phyloP scores from a whole-genome alignment of 495 filamentous ascomycete genomes.

The Xylaria flabelliformis region DNA sequence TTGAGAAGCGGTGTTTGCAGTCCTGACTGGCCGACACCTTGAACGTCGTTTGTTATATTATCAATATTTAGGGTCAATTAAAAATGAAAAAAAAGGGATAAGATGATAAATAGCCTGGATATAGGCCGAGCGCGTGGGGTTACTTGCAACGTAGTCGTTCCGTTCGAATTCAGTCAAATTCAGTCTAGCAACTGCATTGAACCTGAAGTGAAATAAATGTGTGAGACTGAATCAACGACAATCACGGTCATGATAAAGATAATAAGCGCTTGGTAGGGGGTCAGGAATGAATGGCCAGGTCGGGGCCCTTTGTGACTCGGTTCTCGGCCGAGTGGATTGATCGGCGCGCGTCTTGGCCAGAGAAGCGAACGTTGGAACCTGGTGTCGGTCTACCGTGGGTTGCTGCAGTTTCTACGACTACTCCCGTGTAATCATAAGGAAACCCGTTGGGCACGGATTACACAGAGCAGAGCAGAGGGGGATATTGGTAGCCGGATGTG shows the following conservation, averaged over 20 bases:
- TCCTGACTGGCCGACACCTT: background rate
- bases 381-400: background rate
- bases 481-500: background rate
- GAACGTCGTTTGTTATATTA: background rate
- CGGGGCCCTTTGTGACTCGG: slow-evolving; percentile 12
- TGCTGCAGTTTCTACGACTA: slow-evolving; percentile 13
- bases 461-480: slow-evolving; percentile 1
- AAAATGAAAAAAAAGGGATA: background rate
- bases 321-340: slow-evolving; percentile 28
- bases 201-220: background rate
- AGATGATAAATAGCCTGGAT: background rate
- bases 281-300: slow-evolving; percentile 11
- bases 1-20: slow-evolving; percentile 1
- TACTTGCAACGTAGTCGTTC: background rate
- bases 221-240: background rate
- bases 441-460: slow-evolving; percentile 8
- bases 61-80: background rate
- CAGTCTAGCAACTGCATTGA: slow-evolving; percentile 18
- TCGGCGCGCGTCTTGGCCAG: background rate
- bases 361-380: background rate
- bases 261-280: slow-evolving; percentile 5
- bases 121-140: background rate
- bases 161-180: slow-evolving; percentile 13
- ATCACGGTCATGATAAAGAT: slow-evolving; percentile 8
- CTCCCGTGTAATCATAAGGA: slow-evolving; percentile 7